Base-by-base conservation (phyloP, 2,329 filamentous ascomycete genomes). In the Furcasterigmium furcatum region DNA sequence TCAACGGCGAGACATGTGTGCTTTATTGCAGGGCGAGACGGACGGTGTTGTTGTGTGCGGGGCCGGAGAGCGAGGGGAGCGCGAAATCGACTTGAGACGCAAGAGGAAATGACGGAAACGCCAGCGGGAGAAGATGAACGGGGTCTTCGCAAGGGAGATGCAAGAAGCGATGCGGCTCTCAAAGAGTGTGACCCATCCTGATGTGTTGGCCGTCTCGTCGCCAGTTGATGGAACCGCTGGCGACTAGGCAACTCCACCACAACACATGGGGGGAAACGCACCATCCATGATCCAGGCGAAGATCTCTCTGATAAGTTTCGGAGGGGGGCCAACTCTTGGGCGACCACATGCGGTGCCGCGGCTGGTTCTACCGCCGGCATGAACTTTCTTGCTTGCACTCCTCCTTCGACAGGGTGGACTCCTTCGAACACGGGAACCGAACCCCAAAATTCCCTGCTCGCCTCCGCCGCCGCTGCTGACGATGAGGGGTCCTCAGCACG, bases 191-290 rank as follows among this genome's bases (percentile, higher is more conserved):
- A 81, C 79, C 80, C 79, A 80, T 82, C 72, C 74, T 88, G 88
- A 91, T 95, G 90, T 87, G 89, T 78, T 95, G 90, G 89, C 89
- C 85, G 74, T 76, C 77, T 85, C 77, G 77, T 82, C 80, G 80
- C 88, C 88, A 92, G 85, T 91, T 83, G 78, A 84, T 81, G 74
- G 74, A 78, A 70, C 68, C 71, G 73, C 72, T 76, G 58, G 73
- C 76, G 72, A 76, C 77, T 79, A 80, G 71, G 68, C 73, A 76
- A 74, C 77, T 80, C 80, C 79, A 83, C 79, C 67, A 66, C 69
- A 66, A 71, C 71, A 76, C 68, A 72, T 70, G 66, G 65, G 48
- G 55, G 56, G 57, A 58, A 64, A 70, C 70, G 71, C 70, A 73
- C 68, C 65, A 59, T 60, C 61, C 61, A 65, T 60, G 55, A 51